Evolutionary conservation across 352 stramenopile species (phyloP).

Genomic region (Aphanomyces stellatus): DNA sequence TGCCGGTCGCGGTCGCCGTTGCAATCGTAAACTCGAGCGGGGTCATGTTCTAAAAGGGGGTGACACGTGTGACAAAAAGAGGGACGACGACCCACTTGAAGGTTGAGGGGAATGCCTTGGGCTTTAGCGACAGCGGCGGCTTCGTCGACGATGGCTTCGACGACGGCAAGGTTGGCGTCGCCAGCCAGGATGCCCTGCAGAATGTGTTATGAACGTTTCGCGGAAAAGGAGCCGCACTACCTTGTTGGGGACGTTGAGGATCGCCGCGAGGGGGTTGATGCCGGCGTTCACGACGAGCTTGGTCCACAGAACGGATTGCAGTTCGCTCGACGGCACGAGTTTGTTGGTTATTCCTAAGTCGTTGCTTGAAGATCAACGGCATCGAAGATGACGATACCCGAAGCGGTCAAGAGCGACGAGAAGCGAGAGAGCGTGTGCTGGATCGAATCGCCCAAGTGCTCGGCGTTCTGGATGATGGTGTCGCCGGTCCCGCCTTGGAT

Average conservation of each 20-base stretch:
- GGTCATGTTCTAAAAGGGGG: slow-evolving; percentile 29
- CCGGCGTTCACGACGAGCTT: slow-evolving; percentile 76
- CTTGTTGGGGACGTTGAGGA: slow-evolving; percentile 48
- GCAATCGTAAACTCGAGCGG: slow-evolving; percentile 44
- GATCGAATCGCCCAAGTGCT: slow-evolving; percentile 18
- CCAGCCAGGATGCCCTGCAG: slow-evolving; percentile 34
- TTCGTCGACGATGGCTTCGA: slow-evolving; percentile 51
- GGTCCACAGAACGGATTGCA: slow-evolving; percentile 59
- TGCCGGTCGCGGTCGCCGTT: slow-evolving; percentile 40
- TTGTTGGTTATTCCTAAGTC: too few relatives aligned
- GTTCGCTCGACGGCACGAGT: slow-evolving; percentile 34
- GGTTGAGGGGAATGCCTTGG: slow-evolving; percentile 38
- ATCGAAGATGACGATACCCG: too few relatives aligned
- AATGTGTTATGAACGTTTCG: background rate
- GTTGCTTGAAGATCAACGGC: too few relatives aligned
- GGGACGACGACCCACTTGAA: background rate
- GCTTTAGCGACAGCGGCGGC: slow-evolving; percentile 35
- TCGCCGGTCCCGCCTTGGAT: slow-evolving; percentile 37
- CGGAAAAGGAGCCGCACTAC: slow-evolving; percentile 15
- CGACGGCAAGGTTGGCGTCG: slow-evolving; percentile 34
- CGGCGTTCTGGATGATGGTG: slow-evolving; percentile 44
- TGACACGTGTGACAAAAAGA: background rate
- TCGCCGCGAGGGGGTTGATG: slow-evolving; percentile 62
- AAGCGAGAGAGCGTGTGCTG: background rate
- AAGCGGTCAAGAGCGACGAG: slow-evolving; percentile 23